A percentile compares a stretch with the other conserved stretches of the same genome.
Evolutionary conservation across 1,284 basidiomycete genomes (phyloP).

Genomic region (Ustilago lituana): DNA sequence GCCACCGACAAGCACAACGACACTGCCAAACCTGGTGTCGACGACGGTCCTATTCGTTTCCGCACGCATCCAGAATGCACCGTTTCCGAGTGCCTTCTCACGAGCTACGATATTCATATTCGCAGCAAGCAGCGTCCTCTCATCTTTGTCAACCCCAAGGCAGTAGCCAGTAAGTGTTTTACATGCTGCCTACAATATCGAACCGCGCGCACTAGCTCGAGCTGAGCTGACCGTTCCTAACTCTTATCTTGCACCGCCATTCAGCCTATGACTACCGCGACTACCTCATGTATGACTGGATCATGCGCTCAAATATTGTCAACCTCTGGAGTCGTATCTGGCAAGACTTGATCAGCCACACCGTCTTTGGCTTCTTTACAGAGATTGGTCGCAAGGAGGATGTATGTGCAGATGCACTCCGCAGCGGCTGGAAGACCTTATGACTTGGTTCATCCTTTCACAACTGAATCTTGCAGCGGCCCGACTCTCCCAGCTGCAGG

Average conservation of each 20-base stretch:
- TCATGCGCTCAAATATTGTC: conserved; percentile 50
- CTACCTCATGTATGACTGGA: conserved; percentile 47
- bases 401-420: conserved; percentile 23
- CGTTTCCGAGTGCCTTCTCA: conserved; percentile 72
- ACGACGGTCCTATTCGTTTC: conserved; percentile 69
- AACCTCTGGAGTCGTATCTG: conserved; percentile 52
- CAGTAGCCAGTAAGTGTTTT: conserved; percentile 20
- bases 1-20: not conserved
- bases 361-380: conserved; percentile 43
- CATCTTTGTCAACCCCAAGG: conserved; percentile 70
- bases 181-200: not conserved
- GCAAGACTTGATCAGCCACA: conserved; percentile 51
- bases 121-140: conserved; percentile 61
- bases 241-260: not conserved
- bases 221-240: not conserved
- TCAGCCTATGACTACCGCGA: conserved; percentile 43
- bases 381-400: conserved; percentile 43
- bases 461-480: no score
- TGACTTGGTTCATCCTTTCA: not conserved
- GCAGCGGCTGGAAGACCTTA: conserved; percentile 26
- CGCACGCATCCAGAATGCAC: conserved; percentile 70
- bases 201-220: not conserved
- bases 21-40: conserved; percentile 56
- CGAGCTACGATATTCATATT: conserved; percentile 72
- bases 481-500: no score